Evolutionary conservation across 2,329 filamentous ascomycete genomes (phyloP).

Genomic region (Talaromyces sp.): DNA sequence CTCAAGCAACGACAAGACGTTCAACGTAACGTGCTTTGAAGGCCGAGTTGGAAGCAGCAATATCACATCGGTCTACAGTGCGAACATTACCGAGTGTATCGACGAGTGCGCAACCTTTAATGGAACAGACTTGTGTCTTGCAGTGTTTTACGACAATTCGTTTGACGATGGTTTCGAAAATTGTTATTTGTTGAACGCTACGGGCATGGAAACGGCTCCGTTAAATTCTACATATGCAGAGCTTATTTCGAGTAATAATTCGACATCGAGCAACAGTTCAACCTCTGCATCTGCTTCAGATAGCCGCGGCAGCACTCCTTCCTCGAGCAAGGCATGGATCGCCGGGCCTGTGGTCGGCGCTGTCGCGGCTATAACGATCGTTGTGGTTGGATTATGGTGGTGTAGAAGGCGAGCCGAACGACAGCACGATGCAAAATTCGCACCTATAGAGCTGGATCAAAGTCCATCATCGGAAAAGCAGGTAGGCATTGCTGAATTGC

Average conservation of each 20-base stretch:
- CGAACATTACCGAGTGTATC: neutral
- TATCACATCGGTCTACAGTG: constrained; percentile 10
- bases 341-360: constrained; percentile 7
- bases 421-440: neutral
- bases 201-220: neutral
- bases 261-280: neutral
- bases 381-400: neutral
- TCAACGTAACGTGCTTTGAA: constrained; percentile 4
- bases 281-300: neutral
- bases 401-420: neutral
- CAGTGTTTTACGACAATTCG: constrained; percentile 11
- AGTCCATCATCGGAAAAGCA: neutral
- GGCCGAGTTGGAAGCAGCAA: constrained; percentile 1
- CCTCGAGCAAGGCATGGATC: constrained; percentile 10
- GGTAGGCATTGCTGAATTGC: neutral
- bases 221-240: constrained; percentile 8
- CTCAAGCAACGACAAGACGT: neutral
- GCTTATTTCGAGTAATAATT: neutral
- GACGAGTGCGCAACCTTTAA: constrained; percentile 4
- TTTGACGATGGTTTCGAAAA: constrained; percentile 11
- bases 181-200: constrained; percentile 11
- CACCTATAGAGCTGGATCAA: neutral
- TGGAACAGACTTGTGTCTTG: constrained; percentile 6
- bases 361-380: neutral
- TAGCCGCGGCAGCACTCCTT: neutral